Evolutionary conservation across 1,284 basidiomycete species (phyloP), one percentile per base, ranked within the genome.

Genomic region (Ceratobasidium papillatum): DNA sequence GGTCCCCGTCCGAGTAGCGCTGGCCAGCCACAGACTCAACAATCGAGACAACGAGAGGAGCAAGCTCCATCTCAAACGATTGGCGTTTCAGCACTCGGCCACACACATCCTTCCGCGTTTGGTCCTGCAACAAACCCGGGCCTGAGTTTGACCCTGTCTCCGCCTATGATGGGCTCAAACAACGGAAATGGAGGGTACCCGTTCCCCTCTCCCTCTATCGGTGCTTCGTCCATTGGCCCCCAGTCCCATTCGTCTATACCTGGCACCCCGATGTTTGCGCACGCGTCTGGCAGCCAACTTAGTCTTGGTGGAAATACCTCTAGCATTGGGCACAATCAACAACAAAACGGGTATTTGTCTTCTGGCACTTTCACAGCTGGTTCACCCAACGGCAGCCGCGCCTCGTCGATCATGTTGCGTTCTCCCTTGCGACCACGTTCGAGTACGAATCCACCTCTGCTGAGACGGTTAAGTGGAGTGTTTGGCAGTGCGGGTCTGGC

Each of bases 361-460:
- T 32, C 36, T 41, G 41, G 59, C 30, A 73, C 71, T 17, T 51
- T 49, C 22, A 54, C 47, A 3, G 66, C 41, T 27, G 71, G 71
- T 49, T 64, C 62, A n/a, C 43, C 45, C 3, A 49, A 49, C n/a
- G 71, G 32, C 2, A 73, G 71, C n/a, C 58, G 71, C 7, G 30
- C 71, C 2, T 63, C 71, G 14, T 73, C 71, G 19, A 52, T 73
- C 27, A n/a, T 72, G 12, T 49, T 73, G 4, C 58, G 58, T 14
- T 73, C 71, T 0, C 71, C 71, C 14, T 34, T 73, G 32, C 58
- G 71, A 3, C 71, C 71, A n/a, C 43, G 71, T 22, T 73, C 71
- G 49, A 73, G 59, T n/a, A 73, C 71, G 25, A 73, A 73, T 36
- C 71, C 71, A 19, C 71, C 71, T n/a, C 22, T 73, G 43, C 36